Evolutionary conservation across 2,329 filamentous ascomycete genomes (phyloP).

Genomic region (Xylariaceae sp.): DNA sequence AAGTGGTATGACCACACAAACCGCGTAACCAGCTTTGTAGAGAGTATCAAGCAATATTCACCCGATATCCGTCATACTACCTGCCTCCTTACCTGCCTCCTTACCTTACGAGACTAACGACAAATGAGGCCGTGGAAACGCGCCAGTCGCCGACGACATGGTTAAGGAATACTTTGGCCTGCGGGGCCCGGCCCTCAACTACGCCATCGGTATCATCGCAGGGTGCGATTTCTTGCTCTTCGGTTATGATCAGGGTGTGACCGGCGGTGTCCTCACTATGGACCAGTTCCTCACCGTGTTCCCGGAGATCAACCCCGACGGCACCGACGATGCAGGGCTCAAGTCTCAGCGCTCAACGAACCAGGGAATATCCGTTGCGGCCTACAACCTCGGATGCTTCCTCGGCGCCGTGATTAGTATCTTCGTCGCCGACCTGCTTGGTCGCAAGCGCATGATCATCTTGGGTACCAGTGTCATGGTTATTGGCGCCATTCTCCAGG

Average conservation of each 20-base stretch:
- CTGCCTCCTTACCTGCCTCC: neutral
- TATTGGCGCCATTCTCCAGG: slow-evolving; percentile 46
- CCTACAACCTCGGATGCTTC: slow-evolving; percentile 59
- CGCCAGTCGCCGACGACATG: slow-evolving; percentile 18
- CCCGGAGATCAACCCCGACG: slow-evolving; percentile 41
- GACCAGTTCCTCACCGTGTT: slow-evolving; percentile 54
- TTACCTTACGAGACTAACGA: neutral
- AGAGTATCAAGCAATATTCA: neutral
- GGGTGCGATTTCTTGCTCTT: slow-evolving; percentile 68
- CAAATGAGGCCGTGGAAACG: neutral
- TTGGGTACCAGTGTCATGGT: slow-evolving; percentile 55
- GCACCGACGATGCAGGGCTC: slow-evolving; percentile 28
- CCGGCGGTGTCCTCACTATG: slow-evolving; percentile 71
- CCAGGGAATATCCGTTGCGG: slow-evolving; percentile 51
- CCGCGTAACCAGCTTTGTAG: neutral
- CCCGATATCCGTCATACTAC: too few species aligned
- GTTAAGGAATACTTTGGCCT: slow-evolving; percentile 56
- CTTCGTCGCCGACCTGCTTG: slow-evolving; percentile 52
- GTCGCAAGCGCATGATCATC: slow-evolving; percentile 54
- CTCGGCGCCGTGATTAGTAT: slow-evolving; percentile 44
- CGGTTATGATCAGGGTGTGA: slow-evolving; percentile 66
- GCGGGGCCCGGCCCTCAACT: slow-evolving; percentile 60
- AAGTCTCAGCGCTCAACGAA: slow-evolving; percentile 45
- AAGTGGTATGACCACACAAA: neutral
- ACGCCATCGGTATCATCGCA: slow-evolving; percentile 66